A percentile compares a stretch with the other conserved stretches of the same genome.
These are phyloP conservation scores for Neopestalotiopsis clavispora DNA, from an alignment of 2,329 filamentous ascomycete species.

Conservation along the genomic window DNA sequence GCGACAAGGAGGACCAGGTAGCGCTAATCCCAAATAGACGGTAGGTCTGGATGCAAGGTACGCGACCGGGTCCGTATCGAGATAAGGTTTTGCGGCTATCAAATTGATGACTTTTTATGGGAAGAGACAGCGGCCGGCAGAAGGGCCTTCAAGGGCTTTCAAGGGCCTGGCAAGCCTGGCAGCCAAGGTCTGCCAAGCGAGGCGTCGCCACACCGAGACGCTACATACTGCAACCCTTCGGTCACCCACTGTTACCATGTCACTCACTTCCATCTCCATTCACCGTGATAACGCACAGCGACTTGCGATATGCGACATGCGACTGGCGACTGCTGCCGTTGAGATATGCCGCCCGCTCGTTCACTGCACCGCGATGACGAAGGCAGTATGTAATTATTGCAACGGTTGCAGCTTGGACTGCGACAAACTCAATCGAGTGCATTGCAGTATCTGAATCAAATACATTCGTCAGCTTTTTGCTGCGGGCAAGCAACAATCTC, in stretches of 20 bases:
- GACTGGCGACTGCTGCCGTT: not conserved
- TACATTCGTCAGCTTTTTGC: too few relatives aligned
- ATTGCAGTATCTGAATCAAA: too few relatives aligned
- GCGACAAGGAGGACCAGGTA: not conserved
- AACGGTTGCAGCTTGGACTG: not conserved
- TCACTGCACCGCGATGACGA: not conserved
- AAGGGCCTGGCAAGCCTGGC: not conserved
- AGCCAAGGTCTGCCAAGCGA: not conserved
- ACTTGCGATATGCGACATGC: too few relatives aligned
- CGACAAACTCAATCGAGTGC: not conserved
- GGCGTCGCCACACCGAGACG: not conserved
- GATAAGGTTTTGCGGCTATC: conserved; percentile 2
- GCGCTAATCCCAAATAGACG: not conserved
- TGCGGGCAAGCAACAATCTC: too few relatives aligned
- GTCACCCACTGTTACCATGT: not conserved
- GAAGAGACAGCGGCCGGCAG: not conserved
- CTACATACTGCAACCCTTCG: not conserved
- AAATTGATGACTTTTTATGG: not conserved
- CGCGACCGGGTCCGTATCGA: not conserved
- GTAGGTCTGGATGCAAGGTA: not conserved
- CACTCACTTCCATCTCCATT: not conserved
- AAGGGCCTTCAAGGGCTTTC: not conserved
- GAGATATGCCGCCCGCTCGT: not conserved
- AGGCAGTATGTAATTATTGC: not conserved
- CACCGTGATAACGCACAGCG: too few relatives aligned